Conservation (phyloP, 2,329 filamentous ascomycete species). For the Cladosporium sp. region DNA sequence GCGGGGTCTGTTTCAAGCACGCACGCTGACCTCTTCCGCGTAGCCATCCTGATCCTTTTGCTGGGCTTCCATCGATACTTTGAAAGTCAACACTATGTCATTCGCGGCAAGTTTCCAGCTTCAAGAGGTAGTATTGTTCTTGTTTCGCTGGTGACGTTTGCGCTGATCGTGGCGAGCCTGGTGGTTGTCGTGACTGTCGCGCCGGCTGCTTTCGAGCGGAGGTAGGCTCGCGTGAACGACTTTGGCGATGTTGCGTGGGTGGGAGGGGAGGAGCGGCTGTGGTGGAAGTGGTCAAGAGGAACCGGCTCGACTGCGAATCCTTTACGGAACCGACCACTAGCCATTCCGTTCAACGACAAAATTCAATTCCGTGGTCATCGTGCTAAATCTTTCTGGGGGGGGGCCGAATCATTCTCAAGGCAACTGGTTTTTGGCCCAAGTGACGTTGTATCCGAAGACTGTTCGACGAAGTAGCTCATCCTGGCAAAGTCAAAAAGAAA, state of each 20-base stretch:
- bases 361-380: too few relatives aligned
- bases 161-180: conserved; percentile 55
- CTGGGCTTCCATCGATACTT: conserved; percentile 76
- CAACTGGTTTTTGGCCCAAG: conserved; percentile 47
- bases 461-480: conserved; percentile 77
- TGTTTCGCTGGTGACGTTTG: conserved; percentile 59
- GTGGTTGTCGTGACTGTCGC: conserved; percentile 56
- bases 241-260: too few relatives aligned
- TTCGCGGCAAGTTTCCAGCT: conserved; percentile 73
- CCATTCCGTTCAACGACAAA: too few relatives aligned
- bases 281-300: too few relatives aligned
- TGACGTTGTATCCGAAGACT: conserved; percentile 71
- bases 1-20: too few relatives aligned
- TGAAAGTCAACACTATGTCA: conserved; percentile 72
- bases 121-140: conserved; percentile 70
- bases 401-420: too few relatives aligned
- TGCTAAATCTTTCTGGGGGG: too few relatives aligned
- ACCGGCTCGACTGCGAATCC: too few relatives aligned
- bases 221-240: conserved; percentile 7
- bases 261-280: too few relatives aligned
- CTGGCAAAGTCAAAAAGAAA: too few relatives aligned
- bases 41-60: conserved; percentile 65
- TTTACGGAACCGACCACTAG: too few relatives aligned
- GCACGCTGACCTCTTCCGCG: background rate
- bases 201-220: conserved; percentile 38